Conservation (phyloP, 2,329 filamentous ascomycete genomes). For the Trichoderma gracile region DNA sequence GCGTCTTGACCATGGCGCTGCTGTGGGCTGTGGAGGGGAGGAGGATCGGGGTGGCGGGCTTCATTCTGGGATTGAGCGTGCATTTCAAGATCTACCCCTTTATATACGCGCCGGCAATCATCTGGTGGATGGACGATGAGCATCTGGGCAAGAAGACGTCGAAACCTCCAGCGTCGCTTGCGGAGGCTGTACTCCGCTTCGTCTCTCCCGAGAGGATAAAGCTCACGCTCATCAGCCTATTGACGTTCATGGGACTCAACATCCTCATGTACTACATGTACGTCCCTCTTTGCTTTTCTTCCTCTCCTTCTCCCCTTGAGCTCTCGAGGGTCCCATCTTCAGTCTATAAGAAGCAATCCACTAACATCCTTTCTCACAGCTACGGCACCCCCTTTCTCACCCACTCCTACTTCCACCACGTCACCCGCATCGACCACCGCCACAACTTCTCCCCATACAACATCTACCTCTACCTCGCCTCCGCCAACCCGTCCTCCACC, state of each 20-base stretch:
- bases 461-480: conserved; percentile 82
- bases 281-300: conserved; percentile 35
- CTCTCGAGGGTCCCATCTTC: too few relatives aligned
- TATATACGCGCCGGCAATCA: conserved; percentile 80
- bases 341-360: too few relatives aligned
- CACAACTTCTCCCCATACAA: conserved; percentile 99
- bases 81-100: conserved; percentile 99
- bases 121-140: conserved; percentile 75
- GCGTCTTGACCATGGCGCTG: conserved; percentile 78
- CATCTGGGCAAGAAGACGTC: conserved; percentile 37
- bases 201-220: conserved; percentile 56
- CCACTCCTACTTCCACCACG: conserved; percentile 91
- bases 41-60: conserved; percentile 65
- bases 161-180: conserved; percentile 28
- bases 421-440: conserved; percentile 90
- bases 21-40: conserved; percentile 76
- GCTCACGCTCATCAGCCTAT: conserved; percentile 64
- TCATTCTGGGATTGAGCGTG: conserved; percentile 77
- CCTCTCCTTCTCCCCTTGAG: too few relatives aligned
- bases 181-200: conserved; percentile 44
- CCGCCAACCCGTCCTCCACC: conserved; percentile 54
- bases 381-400: conserved; percentile 81
- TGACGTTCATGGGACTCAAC: conserved; percentile 75
- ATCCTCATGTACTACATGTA: conserved; percentile 74
- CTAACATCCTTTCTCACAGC: conserved; percentile 41